Conservation (phyloP, 2,329 filamentous ascomycete genomes). For the Septoria linicola region DNA sequence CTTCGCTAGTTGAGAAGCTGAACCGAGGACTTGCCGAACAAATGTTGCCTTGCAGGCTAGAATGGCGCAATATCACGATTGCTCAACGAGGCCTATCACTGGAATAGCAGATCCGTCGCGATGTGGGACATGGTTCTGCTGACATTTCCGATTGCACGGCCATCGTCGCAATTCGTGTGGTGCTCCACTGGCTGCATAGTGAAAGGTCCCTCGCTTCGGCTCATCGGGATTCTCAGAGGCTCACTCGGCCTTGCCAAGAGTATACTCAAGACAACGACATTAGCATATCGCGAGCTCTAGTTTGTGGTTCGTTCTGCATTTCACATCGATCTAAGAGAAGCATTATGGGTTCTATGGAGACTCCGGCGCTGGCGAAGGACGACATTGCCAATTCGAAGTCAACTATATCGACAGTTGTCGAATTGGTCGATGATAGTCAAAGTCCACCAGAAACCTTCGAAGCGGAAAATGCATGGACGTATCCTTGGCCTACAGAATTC, state of each 20-base stretch:
- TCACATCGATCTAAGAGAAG: background rate
- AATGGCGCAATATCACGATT: constrained; percentile 12
- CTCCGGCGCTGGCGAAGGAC: background rate
- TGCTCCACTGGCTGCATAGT: background rate
- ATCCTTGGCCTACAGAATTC: constrained; percentile 33
- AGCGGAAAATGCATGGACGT: constrained; percentile 5
- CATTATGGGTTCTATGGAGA: constrained; percentile 19
- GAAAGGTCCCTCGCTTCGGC: constrained; percentile 17
- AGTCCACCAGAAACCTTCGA: constrained; percentile 1
- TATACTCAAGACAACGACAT: too few species aligned
- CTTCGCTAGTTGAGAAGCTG: background rate
- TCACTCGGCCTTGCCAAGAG: too few species aligned
- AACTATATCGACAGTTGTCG: constrained; percentile 15
- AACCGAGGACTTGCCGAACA: constrained; percentile 6
- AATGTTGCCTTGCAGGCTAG: constrained; percentile 9
- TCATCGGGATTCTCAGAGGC: constrained; percentile 8
- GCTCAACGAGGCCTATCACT: background rate
- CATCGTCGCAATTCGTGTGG: background rate
- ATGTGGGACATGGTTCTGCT: too few species aligned
- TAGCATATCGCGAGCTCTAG: too few species aligned
- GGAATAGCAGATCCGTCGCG: too few species aligned
- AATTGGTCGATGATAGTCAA: constrained; percentile 9
- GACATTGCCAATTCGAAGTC: background rate
- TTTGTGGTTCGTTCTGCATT: background rate
- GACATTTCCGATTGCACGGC: too few species aligned